Evolutionary conservation across 495 filamentous ascomycete genomes (phyloP).

Genomic region (Penicillium psychrofluorescens): DNA sequence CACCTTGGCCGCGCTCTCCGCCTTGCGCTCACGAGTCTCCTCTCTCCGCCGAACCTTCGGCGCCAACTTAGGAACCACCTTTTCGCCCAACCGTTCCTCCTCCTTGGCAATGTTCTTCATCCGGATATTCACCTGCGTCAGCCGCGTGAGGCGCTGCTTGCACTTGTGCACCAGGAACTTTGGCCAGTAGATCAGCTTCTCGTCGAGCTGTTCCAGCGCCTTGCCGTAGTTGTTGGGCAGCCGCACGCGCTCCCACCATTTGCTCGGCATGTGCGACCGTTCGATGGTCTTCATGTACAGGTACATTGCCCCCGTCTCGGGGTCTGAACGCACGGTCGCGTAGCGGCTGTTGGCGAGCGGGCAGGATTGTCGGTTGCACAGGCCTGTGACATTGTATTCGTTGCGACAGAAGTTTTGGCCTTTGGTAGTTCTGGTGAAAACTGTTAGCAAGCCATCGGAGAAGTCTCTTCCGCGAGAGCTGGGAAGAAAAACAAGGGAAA

Average conservation of each 20-base stretch:
- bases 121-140: constrained; percentile 88
- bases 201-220: constrained; percentile 82
- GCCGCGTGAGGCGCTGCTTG: constrained; percentile 90
- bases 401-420: constrained; percentile 91
- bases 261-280: constrained; percentile 81
- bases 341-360: constrained; percentile 94
- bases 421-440: constrained; percentile 67
- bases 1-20: constrained; percentile 86
- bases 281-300: constrained; percentile 97
- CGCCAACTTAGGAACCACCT: constrained; percentile 79
- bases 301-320: constrained; percentile 77
- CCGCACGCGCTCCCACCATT: constrained; percentile 92
- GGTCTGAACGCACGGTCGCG: constrained; percentile 81
- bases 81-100: constrained; percentile 86
- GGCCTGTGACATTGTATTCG: constrained; percentile 90
- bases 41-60: constrained; percentile 88
- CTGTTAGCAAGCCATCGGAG: not conserved
- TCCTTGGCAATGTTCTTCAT: constrained; percentile 78
- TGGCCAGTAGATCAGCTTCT: constrained; percentile 88
- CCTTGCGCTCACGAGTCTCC: constrained; percentile 87
- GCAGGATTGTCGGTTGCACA: constrained; percentile 92
- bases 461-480: not conserved
- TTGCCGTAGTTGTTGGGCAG: constrained; percentile 84
- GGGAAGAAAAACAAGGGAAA: constrained; percentile 3
- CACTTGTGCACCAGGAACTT: constrained; percentile 94